phyloP scores from a whole-genome alignment of 192 early-diverging fungal species.

The Pilobolus umbonatus region DNA sequence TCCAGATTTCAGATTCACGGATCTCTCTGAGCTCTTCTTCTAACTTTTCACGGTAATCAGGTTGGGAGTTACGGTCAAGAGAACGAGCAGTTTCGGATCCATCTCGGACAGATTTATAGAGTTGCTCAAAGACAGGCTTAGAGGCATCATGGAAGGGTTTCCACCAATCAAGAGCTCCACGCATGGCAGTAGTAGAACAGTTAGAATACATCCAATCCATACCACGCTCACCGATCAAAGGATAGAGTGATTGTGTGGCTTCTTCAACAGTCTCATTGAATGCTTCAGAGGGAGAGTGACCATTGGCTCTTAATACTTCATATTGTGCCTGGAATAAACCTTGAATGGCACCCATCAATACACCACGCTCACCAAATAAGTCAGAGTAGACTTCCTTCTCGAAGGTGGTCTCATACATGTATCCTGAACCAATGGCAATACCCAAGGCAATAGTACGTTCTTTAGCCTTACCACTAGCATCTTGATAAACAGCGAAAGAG shows the following conservation, averaged over 20 bases:
- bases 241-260: conserved; percentile 96
- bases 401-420: conserved; percentile 97
- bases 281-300: conserved; percentile 93
- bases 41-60: conserved; percentile 90
- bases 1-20: conserved; percentile 90
- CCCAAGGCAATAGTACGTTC: conserved; percentile 90
- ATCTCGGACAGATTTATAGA: conserved; percentile 84
- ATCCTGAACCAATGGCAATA: conserved; percentile 92
- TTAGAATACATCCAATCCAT: conserved; percentile 97
- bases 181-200: conserved; percentile 94
- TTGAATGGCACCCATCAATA: conserved; percentile 98
- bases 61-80: conserved; percentile 81
- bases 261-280: conserved; percentile 99
- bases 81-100: conserved; percentile 84
- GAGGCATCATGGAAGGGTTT: conserved; percentile 87
- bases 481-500: conserved; percentile 92
- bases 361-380: conserved; percentile 93
- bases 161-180: conserved; percentile 97
- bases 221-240: conserved; percentile 91
- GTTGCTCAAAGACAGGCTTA: conserved; percentile 89
- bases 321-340: conserved; percentile 95
- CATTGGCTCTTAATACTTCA: conserved; percentile 88
- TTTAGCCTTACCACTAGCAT: conserved; percentile 88
- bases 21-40: conserved; percentile 93
- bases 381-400: conserved; percentile 97